Conservation (phyloP, 495 filamentous ascomycete genomes). For the Aspergillus conjunctus region DNA sequence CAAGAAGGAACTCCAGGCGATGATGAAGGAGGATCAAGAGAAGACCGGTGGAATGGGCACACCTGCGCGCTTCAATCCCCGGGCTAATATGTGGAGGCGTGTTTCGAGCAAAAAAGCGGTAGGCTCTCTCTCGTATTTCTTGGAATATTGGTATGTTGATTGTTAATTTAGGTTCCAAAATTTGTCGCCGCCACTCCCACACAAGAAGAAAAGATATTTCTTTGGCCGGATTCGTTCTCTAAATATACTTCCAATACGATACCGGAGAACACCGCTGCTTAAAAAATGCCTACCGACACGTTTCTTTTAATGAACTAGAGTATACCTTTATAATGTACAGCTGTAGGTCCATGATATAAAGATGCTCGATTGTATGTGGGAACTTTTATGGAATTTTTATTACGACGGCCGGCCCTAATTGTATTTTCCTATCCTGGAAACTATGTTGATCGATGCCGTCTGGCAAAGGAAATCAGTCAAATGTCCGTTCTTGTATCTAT, state of each 20-base stretch:
- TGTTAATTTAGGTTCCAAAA: constrained; percentile 46
- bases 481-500: not conserved
- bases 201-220: constrained; percentile 64
- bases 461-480: not conserved
- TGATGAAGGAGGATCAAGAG: constrained; percentile 61
- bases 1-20: constrained; percentile 61
- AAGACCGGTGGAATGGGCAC: constrained; percentile 66
- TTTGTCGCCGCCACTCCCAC: constrained; percentile 57
- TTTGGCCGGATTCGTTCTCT: constrained; percentile 66
- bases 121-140: constrained; percentile 18
- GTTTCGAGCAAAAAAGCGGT: constrained; percentile 60
- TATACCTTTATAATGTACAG: too few relatives aligned
- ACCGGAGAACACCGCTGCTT: constrained; percentile 16
- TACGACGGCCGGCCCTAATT: not conserved
- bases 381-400: too few relatives aligned
- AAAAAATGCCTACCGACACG: too few relatives aligned
- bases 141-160: not conserved
- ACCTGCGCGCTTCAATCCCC: constrained; percentile 67
- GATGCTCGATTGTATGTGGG: too few relatives aligned
- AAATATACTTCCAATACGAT: constrained; percentile 40
- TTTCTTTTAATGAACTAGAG: too few relatives aligned
- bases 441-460: too few relatives aligned
- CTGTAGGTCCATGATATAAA: too few relatives aligned
- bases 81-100: constrained; percentile 71
- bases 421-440: not conserved